Base-by-base conservation (phyloP, 441 rosid genomes). In the Adansonia madagascariensis region DNA sequence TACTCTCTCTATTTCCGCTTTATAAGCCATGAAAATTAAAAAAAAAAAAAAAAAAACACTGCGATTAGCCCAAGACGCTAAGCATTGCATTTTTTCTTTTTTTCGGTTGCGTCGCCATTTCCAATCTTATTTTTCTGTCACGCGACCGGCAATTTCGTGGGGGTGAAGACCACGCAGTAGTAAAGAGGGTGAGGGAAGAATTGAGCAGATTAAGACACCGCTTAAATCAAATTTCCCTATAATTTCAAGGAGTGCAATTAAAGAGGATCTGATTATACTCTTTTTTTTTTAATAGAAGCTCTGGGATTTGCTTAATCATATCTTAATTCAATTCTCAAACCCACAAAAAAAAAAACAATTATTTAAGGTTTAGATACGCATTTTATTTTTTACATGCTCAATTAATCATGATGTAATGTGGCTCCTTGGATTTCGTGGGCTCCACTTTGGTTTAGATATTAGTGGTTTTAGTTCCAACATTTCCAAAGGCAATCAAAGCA, bases 361-460 rank as follows among this genome's bases (percentile, higher is more conserved):
- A 24, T 12, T 64, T 53, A 63, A 57, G 75, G 17, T 70, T 80
- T 76, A 56, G 73, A 44, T 77, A 10, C 31, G 56, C 71, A 47
- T 59, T 63, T 31, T 59, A 10, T 35, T 65, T 43, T 49, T 56
- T 75, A 41, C 80, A 67, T 78, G 80, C 83, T 69, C 27, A 10
- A 46, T 62, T 78, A 82, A 88, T 87, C 78, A 85, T 85, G 86
- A 82, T 88, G 87, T 83, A 79, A 80, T 82, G 89, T 88, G 88
- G 85, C 83, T 89, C 88, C 87, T 86, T 85, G 88, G 96, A 91
- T 91, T 91, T 87, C 83, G 91, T 85, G 88, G 94, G 91, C 18
- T 88, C 90, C 83, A 0, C 20, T 6, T 8, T 24, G 61, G 65
- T 70, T 15, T 11, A 27, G 10, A 1, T 11, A 1, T 46, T 2